phyloP scores from a whole-genome alignment of 331 rosid genomes.

The Arachis monticola region DNA sequence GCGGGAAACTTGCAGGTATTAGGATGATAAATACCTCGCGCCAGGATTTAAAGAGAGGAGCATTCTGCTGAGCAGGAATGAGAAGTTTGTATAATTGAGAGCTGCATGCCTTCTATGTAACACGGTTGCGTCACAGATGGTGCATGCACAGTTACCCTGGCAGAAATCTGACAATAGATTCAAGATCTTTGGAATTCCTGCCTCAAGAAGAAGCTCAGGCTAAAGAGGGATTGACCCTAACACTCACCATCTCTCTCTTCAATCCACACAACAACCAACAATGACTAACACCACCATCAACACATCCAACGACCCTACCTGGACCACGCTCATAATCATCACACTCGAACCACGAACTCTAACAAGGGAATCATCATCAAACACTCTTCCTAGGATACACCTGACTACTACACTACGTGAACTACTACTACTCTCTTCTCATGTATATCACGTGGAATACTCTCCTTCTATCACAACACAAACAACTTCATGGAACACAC shows the following conservation, averaged over 20 bases:
- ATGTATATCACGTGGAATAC: too few species aligned
- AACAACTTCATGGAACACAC: constrained; percentile 56
- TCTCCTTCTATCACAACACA: too few species aligned
- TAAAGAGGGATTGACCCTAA: constrained; percentile 92
- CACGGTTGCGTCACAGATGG: constrained; percentile 99
- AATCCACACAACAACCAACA: background rate
- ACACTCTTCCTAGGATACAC: too few species aligned
- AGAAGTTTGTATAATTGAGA: constrained; percentile 80
- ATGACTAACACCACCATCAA: constrained; percentile 44
- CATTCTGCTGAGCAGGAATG: constrained; percentile 90
- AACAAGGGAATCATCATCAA: too few species aligned
- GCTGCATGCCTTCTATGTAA: constrained; percentile 92
- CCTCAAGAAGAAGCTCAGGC: constrained; percentile 90
- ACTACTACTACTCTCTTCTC: too few species aligned
- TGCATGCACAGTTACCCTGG: constrained; percentile 93
- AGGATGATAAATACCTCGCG: constrained; percentile 94
- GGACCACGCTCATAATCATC: too few species aligned
- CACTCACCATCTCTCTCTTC: constrained; percentile 72
- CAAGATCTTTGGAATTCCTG: constrained; percentile 87
- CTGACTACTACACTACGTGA: too few species aligned
- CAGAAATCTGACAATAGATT: constrained; percentile 94
- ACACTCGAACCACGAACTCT: too few species aligned
- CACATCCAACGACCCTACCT: constrained; percentile 31
- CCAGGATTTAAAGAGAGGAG: constrained; percentile 96
- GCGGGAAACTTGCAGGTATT: constrained; percentile 97